Conservation (phyloP, 768 basidiomycete genomes). For the Tylopilus vinaceipallidus region DNA sequence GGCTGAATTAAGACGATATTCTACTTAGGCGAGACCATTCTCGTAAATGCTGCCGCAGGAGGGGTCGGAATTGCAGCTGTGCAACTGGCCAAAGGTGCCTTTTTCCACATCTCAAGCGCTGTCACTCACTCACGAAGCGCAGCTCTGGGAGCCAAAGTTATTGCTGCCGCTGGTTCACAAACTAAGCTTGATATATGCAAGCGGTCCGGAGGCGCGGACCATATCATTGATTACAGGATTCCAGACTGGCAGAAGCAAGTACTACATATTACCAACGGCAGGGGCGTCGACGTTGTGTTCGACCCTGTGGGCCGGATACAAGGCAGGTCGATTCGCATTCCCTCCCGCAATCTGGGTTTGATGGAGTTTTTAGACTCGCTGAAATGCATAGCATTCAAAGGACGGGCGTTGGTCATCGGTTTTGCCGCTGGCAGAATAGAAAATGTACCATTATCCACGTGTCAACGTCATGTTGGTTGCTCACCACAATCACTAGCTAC, state of each 20-base stretch:
- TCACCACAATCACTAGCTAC: slow-evolving; percentile 49
- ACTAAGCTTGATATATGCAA: slow-evolving; percentile 79
- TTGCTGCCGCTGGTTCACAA: slow-evolving; percentile 84
- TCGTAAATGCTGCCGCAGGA: slow-evolving; percentile 94
- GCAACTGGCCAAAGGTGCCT: slow-evolving; percentile 84
- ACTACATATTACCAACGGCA: slow-evolving; percentile 73
- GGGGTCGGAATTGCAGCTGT: slow-evolving; percentile 92
- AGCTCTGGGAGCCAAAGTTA: slow-evolving; percentile 92
- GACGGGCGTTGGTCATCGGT: slow-evolving; percentile 89
- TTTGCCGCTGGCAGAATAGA: slow-evolving; percentile 37
- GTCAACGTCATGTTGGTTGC: neutral
- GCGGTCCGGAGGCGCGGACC: slow-evolving; percentile 78
- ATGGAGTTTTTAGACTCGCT: slow-evolving; percentile 55
- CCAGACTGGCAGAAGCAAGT: slow-evolving; percentile 90
- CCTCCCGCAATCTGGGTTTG: neutral
- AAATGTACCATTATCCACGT: slow-evolving; percentile 7
- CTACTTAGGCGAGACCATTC: slow-evolving; percentile 76
- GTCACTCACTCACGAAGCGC: neutral
- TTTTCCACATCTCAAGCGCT: neutral
- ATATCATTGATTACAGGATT: slow-evolving; percentile 74
- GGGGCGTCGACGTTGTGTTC: slow-evolving; percentile 84
- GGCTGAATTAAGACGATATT: slow-evolving; percentile 5
- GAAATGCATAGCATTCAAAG: slow-evolving; percentile 95
- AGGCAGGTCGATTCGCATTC: slow-evolving; percentile 37
- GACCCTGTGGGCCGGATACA: slow-evolving; percentile 83